These are phyloP conservation scores for Amanita exitialis DNA, from an alignment of 768 basidiomycete species.

Conservation along the genomic window DNA sequence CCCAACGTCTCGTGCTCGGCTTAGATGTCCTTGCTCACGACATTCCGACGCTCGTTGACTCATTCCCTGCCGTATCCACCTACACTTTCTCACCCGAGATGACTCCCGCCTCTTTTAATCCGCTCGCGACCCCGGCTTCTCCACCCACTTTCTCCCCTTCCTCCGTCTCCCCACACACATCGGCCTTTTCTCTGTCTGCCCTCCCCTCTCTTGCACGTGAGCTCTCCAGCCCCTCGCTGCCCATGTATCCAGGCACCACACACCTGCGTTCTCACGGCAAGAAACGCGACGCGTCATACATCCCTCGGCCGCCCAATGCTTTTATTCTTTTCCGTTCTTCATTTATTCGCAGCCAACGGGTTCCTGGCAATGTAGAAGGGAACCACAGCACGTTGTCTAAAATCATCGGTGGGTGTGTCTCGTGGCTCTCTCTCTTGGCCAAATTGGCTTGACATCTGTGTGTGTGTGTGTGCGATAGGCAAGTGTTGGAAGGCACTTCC, in stretches of 20 bases:
- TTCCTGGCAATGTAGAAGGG: slow-evolving; percentile 69
- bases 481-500: slow-evolving; percentile 69
- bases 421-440: slow-evolving; percentile 2
- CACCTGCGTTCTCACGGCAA: slow-evolving; percentile 36
- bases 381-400: slow-evolving; percentile 75
- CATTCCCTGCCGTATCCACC: slow-evolving; percentile 39
- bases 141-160: slow-evolving; percentile 14
- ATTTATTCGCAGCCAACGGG: slow-evolving; percentile 65
- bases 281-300: slow-evolving; percentile 62
- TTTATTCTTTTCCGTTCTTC: slow-evolving; percentile 79
- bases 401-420: slow-evolving; percentile 52
- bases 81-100: slow-evolving; percentile 59
- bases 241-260: slow-evolving; percentile 22
- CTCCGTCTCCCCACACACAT: slow-evolving; percentile 17
- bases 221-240: slow-evolving; percentile 1
- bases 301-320: slow-evolving; percentile 77
- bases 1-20: slow-evolving; percentile 12
- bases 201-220: neutral
- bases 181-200: neutral
- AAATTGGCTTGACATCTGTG: no score
- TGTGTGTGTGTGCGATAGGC: no score
- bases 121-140: slow-evolving; percentile 13
- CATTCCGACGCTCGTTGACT: slow-evolving; percentile 45
- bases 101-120: slow-evolving; percentile 37
- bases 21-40: slow-evolving; percentile 13